These are phyloP conservation scores for Fusarium sp. DNA, from an alignment of 2,329 filamentous ascomycete genomes.

Conservation along the genomic window DNA sequence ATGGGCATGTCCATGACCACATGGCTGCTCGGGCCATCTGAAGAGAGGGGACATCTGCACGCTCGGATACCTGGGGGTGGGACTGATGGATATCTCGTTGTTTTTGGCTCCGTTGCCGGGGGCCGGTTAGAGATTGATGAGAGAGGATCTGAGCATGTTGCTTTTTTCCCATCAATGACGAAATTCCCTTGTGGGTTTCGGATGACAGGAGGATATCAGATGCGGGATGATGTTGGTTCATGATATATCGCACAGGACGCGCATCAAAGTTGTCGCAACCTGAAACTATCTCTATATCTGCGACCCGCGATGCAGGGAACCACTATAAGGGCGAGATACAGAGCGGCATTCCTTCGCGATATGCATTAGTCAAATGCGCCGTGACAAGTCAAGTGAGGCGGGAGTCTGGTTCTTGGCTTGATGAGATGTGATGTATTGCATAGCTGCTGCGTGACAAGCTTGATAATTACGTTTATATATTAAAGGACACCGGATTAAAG, in stretches of 20 bases:
- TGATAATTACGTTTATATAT: background rate
- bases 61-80: slow-evolving; percentile 1
- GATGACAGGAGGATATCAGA: background rate
- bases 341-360: background rate
- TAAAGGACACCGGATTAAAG: background rate
- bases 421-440: background rate
- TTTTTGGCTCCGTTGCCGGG: background rate
- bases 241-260: background rate
- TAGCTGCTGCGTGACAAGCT: background rate
- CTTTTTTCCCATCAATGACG: background rate
- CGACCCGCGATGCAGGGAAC: background rate
- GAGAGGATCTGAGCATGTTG: background rate
- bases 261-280: background rate
- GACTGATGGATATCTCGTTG: background rate
- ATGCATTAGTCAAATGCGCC: background rate
- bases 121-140: slow-evolving; percentile 5
- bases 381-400: background rate
- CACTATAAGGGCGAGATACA: background rate
- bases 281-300: background rate
- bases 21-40: slow-evolving; percentile 30
- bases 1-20: slow-evolving; percentile 12
- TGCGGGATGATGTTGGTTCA: background rate
- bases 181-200: background rate
- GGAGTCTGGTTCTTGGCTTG: background rate
- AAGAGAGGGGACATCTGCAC: background rate